Conservation (phyloP, 441 rosid species). For the Biscutella laevigata region DNA sequence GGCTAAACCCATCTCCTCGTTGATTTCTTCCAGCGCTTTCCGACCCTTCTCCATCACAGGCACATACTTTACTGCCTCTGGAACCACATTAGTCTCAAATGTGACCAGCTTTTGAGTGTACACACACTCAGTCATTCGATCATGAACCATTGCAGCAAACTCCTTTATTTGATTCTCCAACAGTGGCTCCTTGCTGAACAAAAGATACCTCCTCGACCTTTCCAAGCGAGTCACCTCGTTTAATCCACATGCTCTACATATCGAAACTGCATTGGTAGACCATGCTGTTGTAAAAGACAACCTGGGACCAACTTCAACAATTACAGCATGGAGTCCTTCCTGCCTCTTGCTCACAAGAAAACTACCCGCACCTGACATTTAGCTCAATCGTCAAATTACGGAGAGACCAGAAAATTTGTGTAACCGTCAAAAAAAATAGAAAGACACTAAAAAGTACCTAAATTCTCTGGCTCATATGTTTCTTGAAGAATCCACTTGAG, state of each 20-base stretch:
- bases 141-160: constrained; percentile 79
- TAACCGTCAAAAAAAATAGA: neutral
- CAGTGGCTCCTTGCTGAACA: constrained; percentile 50
- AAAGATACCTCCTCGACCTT: constrained; percentile 75
- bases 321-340: constrained; percentile 46
- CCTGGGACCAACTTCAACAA: constrained; percentile 86
- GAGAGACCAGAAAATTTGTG: neutral
- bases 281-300: constrained; percentile 93
- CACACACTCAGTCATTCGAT: constrained; percentile 84
- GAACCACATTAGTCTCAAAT: constrained; percentile 60
- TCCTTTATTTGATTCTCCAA: constrained; percentile 46
- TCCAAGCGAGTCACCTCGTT: constrained; percentile 75
- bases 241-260: constrained; percentile 72
- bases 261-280: constrained; percentile 89
- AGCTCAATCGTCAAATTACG: constrained; percentile 10
- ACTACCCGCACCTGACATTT: constrained; percentile 51
- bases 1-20: constrained; percentile 86
- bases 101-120: constrained; percentile 52
- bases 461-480: constrained; percentile 84
- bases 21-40: constrained; percentile 78
- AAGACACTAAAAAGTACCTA: constrained; percentile 27
- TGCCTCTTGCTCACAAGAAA: constrained; percentile 71
- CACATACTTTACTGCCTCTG: constrained; percentile 61
- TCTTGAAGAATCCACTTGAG: constrained; percentile 87
- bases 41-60: constrained; percentile 87